Percentiles rank a stretch among this genome's conserved stretches.
phyloP scores from a whole-genome alignment of 2,329 filamentous ascomycete genomes.

The Catunica adiposa region DNA sequence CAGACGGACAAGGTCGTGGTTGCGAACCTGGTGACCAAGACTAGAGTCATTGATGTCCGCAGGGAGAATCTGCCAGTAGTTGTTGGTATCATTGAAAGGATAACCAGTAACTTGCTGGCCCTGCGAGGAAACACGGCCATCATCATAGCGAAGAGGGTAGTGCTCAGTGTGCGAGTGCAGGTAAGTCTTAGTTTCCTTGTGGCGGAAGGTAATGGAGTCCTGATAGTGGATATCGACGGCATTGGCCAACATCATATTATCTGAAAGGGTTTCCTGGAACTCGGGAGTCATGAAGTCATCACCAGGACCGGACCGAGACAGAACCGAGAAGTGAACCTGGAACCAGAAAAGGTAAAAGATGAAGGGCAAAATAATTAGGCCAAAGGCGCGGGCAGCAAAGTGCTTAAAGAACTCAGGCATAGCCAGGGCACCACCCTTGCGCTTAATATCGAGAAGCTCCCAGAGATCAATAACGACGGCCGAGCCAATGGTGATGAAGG shows the following conservation, averaged over 20 bases:
- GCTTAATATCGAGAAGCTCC: conserved; percentile 81
- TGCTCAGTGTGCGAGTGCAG: conserved; percentile 81
- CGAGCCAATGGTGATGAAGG: conserved; percentile 90
- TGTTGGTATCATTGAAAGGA: conserved; percentile 96
- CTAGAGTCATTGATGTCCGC: conserved; percentile 30
- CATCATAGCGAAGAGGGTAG: conserved; percentile 91
- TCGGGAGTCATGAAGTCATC: conserved; percentile 98
- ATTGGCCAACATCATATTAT: conserved; percentile 84
- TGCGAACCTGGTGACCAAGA: conserved; percentile 50
- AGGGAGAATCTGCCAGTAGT: conserved; percentile 89
- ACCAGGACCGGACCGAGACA: conserved; percentile 75
- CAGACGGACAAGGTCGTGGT: conserved; percentile 74
- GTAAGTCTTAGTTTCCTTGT: conserved; percentile 96
- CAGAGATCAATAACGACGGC: conserved; percentile 90
- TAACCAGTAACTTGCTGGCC: conserved; percentile 97
- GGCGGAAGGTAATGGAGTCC: conserved; percentile 69
- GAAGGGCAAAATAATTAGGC: conserved; percentile 80
- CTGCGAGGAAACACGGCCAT: conserved; percentile 92
- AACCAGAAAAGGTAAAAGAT: conserved; percentile 99
- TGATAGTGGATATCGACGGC: conserved; percentile 79
- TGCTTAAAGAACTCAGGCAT: conserved; percentile 74
- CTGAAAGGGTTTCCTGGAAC: conserved; percentile 91
- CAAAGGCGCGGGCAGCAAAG: conserved; percentile 72
- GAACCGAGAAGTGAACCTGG: conserved; percentile 92
- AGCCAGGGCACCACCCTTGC: conserved; percentile 62